A percentile compares a stretch with the other conserved stretches of the same genome.
Conservation (phyloP, 2,329 filamentous ascomycete genomes). For the Cladophialophora exuberans region DNA sequence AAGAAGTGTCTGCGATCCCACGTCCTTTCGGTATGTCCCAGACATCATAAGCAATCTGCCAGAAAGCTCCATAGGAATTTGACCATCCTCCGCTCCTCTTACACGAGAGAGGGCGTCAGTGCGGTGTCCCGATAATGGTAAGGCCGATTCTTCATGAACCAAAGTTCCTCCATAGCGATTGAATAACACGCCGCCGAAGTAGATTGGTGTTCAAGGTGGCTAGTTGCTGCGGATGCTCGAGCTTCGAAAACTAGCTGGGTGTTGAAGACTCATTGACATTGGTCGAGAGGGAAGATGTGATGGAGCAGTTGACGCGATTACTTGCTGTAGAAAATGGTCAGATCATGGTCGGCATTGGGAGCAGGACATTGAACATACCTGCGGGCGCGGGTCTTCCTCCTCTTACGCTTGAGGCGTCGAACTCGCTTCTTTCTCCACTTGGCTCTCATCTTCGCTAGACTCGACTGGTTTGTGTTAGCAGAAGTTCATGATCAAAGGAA, state of each 20-base stretch:
- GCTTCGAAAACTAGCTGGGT: slow-evolving; percentile 18
- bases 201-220: slow-evolving; percentile 11
- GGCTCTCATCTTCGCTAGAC: slow-evolving; percentile 68
- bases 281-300: slow-evolving; percentile 51
- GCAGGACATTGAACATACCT: slow-evolving; percentile 66
- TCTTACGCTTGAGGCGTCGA: slow-evolving; percentile 98
- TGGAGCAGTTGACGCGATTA: slow-evolving; percentile 65
- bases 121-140: slow-evolving; percentile 20
- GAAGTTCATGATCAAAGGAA: not conserved
- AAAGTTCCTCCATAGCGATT: slow-evolving; percentile 21
- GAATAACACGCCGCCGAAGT: slow-evolving; percentile 22
- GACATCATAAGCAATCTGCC: slow-evolving; percentile 33
- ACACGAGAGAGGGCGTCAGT: slow-evolving; percentile 17
- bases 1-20: slow-evolving; percentile 16
- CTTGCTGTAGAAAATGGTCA: slow-evolving; percentile 58
- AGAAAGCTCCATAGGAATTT: slow-evolving; percentile 32
- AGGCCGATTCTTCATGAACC: slow-evolving; percentile 29
- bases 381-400: slow-evolving; percentile 99
- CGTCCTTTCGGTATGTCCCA: slow-evolving; percentile 18
- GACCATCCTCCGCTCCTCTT: slow-evolving; percentile 34
- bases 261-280: slow-evolving; percentile 33
- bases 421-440: slow-evolving; percentile 99
- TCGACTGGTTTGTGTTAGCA: slow-evolving; percentile 21
- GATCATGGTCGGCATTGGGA: slow-evolving; percentile 25
- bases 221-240: slow-evolving; percentile 18